phyloP scores from a whole-genome alignment of 2,329 filamentous ascomycete species.

The Chrysoporthe austroafricana region DNA sequence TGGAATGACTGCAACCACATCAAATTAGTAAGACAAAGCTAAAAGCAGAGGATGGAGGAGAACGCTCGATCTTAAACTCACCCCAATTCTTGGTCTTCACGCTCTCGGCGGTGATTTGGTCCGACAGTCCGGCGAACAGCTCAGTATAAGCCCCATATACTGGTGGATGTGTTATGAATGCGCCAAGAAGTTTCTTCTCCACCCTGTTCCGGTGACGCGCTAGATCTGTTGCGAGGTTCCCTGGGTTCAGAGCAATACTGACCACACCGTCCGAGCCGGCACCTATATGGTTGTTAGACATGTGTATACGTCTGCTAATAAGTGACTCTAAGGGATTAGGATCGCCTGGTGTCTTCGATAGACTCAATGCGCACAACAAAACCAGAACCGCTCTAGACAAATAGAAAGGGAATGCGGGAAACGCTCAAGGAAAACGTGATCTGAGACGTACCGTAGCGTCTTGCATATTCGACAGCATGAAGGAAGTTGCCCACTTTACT shows the following conservation, averaged over 20 bases:
- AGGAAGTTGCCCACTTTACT: constrained; percentile 23
- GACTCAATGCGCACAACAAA: not conserved
- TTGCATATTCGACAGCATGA: constrained; percentile 15
- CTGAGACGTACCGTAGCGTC: constrained; percentile 1
- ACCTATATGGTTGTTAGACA: not conserved
- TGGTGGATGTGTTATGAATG: constrained; percentile 16
- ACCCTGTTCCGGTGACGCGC: not conserved
- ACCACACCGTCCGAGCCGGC: constrained; percentile 16
- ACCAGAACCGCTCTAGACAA: too few relatives aligned
- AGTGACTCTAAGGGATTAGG: too few relatives aligned
- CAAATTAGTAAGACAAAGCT: not conserved
- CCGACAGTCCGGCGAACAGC: constrained; percentile 38
- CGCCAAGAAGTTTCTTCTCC: not conserved
- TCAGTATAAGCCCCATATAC: constrained; percentile 40
- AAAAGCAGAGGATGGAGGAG: too few relatives aligned
- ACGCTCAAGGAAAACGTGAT: not conserved
- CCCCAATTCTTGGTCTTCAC: constrained; percentile 13
- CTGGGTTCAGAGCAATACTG: constrained; percentile 23
- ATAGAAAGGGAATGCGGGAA: not conserved
- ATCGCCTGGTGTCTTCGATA: not conserved
- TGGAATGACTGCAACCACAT: constrained; percentile 11
- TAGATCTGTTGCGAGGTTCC: constrained; percentile 20
- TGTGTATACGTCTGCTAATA: not conserved
- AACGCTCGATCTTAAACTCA: not conserved
- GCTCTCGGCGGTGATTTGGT: constrained; percentile 34